Conservation (phyloP, 2,329 filamentous ascomycete genomes). For the Nemania abortiva region DNA sequence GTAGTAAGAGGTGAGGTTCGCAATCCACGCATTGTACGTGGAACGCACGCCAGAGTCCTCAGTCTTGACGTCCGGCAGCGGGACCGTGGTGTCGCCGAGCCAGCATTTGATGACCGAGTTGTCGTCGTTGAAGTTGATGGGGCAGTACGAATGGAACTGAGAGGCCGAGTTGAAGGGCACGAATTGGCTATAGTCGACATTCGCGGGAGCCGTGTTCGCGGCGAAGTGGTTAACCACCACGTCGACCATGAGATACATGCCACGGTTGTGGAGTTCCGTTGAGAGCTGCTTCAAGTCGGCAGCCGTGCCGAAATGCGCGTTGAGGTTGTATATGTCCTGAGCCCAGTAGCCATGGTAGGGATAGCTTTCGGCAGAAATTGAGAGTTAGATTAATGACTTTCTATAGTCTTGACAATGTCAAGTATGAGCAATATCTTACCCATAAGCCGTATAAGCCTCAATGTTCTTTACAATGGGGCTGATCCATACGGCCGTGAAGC, state of each 20-base stretch:
- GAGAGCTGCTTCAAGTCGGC: constrained; percentile 64
- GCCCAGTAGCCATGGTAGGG: constrained; percentile 66
- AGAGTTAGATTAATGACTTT: constrained; percentile 7
- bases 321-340: constrained; percentile 64
- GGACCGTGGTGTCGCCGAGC: constrained; percentile 61
- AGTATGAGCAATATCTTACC: constrained; percentile 41
- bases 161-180: constrained; percentile 65
- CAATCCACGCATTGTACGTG: constrained; percentile 63
- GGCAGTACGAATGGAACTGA: constrained; percentile 69
- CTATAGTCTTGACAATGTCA: background rate
- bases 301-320: constrained; percentile 72
- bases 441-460: constrained; percentile 56
- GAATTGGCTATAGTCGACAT: constrained; percentile 66
- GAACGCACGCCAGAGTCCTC: constrained; percentile 57
- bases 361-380: constrained; percentile 42
- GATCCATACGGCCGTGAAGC: constrained; percentile 60
- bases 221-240: constrained; percentile 69
- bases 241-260: constrained; percentile 73
- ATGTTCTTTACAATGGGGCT: constrained; percentile 59
- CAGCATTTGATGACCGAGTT: constrained; percentile 59
- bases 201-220: constrained; percentile 59
- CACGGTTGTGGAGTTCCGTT: constrained; percentile 62
- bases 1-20: constrained; percentile 61
- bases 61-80: constrained; percentile 61
- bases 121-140: constrained; percentile 63